phyloP scores from a whole-genome alignment of 2,329 filamentous ascomycete species.

The Trichoderma harzianum region DNA sequence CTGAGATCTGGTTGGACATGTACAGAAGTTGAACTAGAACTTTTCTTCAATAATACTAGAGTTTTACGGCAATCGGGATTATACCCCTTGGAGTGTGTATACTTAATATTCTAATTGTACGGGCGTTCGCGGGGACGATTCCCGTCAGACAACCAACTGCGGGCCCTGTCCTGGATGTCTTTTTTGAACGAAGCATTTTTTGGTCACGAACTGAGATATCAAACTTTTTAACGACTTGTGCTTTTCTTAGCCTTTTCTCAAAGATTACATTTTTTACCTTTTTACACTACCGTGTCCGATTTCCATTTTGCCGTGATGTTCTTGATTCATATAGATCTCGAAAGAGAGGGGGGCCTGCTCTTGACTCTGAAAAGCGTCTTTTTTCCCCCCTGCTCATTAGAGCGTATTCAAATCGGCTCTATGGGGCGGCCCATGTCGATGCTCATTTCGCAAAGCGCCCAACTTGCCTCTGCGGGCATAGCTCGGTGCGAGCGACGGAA shows the following conservation, averaged over 20 bases:
- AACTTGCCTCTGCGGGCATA: neutral
- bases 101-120: slow-evolving; percentile 50
- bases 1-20: slow-evolving; percentile 33
- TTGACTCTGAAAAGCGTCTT: neutral
- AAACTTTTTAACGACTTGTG: slow-evolving; percentile 15
- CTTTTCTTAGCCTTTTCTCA: slow-evolving; percentile 9
- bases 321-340: neutral
- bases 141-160: slow-evolving; percentile 20
- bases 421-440: neutral
- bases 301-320: neutral
- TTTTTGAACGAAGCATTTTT: slow-evolving; percentile 20
- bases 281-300: neutral
- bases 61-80: slow-evolving; percentile 24
- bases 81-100: slow-evolving; percentile 28
- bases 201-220: slow-evolving; percentile 19
- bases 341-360: neutral
- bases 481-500: neutral
- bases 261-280: neutral
- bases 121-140: slow-evolving; percentile 25
- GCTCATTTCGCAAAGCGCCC: slow-evolving; percentile 5
- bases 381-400: neutral
- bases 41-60: slow-evolving; percentile 33
- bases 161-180: slow-evolving; percentile 23
- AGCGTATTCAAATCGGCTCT: neutral
- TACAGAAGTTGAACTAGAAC: slow-evolving; percentile 38